A percentile compares a stretch with the other conserved stretches of the same genome.
Conservation (phyloP, 2,329 filamentous ascomycete genomes). For the Phaeoacremonium minimum region DNA sequence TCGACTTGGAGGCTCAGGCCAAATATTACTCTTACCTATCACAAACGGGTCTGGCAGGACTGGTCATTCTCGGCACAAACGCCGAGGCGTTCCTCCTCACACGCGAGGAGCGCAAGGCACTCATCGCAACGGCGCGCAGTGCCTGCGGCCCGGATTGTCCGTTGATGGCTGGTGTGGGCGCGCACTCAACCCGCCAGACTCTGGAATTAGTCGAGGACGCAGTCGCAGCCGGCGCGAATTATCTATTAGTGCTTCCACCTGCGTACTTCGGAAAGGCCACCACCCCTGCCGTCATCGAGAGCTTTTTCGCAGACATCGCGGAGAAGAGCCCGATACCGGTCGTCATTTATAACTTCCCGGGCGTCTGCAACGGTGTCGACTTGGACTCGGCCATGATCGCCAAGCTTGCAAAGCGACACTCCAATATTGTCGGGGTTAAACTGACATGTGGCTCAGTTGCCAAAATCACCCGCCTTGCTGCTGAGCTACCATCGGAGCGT, state of each 20-base stretch:
- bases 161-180: slow-evolving; percentile 60
- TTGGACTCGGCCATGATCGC: slow-evolving; percentile 61
- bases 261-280: slow-evolving; percentile 64
- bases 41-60: slow-evolving; percentile 19
- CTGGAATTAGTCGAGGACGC: slow-evolving; percentile 57
- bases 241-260: slow-evolving; percentile 55
- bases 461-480: slow-evolving; percentile 60
- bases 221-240: slow-evolving; percentile 55
- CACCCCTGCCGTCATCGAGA: slow-evolving; percentile 49
- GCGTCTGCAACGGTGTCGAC: slow-evolving; percentile 64
- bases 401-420: slow-evolving; percentile 39
- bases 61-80: slow-evolving; percentile 27
- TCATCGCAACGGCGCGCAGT: slow-evolving; percentile 51
- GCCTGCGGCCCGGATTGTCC: slow-evolving; percentile 50
- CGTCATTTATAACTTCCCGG: slow-evolving; percentile 66
- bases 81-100: slow-evolving; percentile 27
- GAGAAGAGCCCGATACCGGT: slow-evolving; percentile 48
- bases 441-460: slow-evolving; percentile 69
- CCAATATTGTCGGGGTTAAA: slow-evolving; percentile 61
- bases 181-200: slow-evolving; percentile 61
- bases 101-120: slow-evolving; percentile 25
- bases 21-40: slow-evolving; percentile 23
- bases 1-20: slow-evolving; percentile 21
- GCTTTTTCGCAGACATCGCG: slow-evolving; percentile 57
- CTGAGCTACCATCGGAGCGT: slow-evolving; percentile 41